These are phyloP conservation scores for Diaporthe sp. DNA, from an alignment of 2,329 filamentous ascomycete genomes.

Conservation along the genomic window DNA sequence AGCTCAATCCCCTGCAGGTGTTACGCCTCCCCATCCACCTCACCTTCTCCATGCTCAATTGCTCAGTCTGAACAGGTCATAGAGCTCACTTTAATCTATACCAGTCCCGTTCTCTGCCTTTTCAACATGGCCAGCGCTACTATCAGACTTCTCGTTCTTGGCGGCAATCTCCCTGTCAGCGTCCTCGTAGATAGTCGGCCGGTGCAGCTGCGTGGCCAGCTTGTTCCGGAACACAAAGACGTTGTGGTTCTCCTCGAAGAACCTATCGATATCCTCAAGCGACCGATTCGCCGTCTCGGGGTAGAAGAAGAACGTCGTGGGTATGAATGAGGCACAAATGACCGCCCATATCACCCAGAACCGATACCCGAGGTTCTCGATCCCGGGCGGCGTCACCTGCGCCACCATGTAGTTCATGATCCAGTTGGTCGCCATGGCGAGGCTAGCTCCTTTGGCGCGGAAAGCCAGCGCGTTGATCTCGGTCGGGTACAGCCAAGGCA, in stretches of 20 bases:
- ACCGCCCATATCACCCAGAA: conserved; percentile 66
- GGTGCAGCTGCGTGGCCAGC: conserved; percentile 35
- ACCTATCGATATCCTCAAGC: conserved; percentile 58
- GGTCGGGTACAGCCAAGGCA: conserved; percentile 48
- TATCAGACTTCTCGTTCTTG: conserved; percentile 33
- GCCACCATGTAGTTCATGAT: conserved; percentile 52
- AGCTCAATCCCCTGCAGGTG: no score
- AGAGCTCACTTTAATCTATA: neutral
- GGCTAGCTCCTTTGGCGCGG: conserved; percentile 50
- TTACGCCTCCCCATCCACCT: no score
- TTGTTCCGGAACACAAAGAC: conserved; percentile 33
- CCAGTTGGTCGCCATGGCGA: conserved; percentile 53
- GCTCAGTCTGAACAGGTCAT: no score
- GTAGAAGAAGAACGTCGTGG: conserved; percentile 60
- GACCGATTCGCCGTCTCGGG: conserved; percentile 57
- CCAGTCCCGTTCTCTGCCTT: neutral
- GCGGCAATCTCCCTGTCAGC: conserved; percentile 31
- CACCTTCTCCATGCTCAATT: no score
- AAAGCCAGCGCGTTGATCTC: conserved; percentile 53
- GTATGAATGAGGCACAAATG: conserved; percentile 57
- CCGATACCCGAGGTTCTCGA: conserved; percentile 60
- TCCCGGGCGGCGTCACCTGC: conserved; percentile 51
- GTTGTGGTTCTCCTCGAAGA: conserved; percentile 43
- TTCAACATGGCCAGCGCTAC: conserved; percentile 27
- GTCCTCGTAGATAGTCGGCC: conserved; percentile 35